phyloP scores from a whole-genome alignment of 192 early-diverging fungal genomes.

The Hyaloraphidium curvatum region DNA sequence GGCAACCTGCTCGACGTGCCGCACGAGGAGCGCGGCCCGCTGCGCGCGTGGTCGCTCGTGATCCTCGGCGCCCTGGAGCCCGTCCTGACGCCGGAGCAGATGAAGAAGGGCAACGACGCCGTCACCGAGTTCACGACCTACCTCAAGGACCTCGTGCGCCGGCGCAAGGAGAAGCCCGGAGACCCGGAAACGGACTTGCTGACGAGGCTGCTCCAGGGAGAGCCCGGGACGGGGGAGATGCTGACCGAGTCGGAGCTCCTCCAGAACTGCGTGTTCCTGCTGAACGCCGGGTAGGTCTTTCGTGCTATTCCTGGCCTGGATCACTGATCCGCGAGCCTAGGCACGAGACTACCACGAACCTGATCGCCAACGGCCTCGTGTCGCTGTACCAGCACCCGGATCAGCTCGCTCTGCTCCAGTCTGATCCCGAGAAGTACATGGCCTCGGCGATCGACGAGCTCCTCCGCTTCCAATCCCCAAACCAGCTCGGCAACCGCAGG shows the following conservation, averaged over 20 bases:
- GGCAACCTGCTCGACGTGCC: slow-evolving; percentile 1
- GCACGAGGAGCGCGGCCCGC: not conserved
- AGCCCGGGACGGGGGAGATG: not conserved
- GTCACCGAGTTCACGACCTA: not conserved
- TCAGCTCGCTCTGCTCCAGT: not conserved
- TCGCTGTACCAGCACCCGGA: not conserved
- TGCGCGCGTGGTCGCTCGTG: not conserved
- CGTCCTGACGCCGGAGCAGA: not conserved
- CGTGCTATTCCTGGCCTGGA: not conserved
- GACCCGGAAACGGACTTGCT: not conserved
- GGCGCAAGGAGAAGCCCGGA: not conserved
- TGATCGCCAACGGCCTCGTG: not conserved
- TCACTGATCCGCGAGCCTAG: not conserved
- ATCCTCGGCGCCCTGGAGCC: not conserved
- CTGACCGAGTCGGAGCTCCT: not conserved
- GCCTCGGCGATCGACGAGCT: not conserved
- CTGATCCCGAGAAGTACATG: not conserved
- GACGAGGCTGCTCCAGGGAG: not conserved
- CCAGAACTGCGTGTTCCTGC: not conserved
- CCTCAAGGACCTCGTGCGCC: not conserved
- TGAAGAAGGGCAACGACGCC: not conserved
- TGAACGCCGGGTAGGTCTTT: not conserved
- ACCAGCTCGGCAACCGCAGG: not conserved
- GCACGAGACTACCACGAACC: not conserved
- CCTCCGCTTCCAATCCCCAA: not conserved